These are phyloP conservation scores for Xanthoparmelia taractica DNA, from an alignment of 495 filamentous ascomycete species.

Conservation along the genomic window DNA sequence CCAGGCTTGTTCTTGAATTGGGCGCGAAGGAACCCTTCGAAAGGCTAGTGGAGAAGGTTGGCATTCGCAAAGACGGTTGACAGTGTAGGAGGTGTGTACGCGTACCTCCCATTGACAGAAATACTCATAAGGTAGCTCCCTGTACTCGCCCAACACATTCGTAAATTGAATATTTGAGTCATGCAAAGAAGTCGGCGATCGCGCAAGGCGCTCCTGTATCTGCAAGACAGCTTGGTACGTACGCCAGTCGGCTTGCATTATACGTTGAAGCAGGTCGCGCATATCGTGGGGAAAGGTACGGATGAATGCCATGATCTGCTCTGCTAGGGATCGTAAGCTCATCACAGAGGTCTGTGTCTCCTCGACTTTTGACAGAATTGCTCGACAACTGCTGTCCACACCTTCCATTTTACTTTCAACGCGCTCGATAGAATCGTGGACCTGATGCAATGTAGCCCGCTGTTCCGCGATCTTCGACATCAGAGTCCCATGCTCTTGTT, in stretches of 20 bases:
- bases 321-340: conserved; percentile 17
- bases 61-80: not conserved
- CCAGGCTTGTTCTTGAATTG: conserved; percentile 23
- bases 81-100: not conserved
- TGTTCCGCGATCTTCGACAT: conserved; percentile 18
- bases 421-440: not conserved
- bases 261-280: conserved; percentile 13
- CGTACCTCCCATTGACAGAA: conserved; percentile 29
- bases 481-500: conserved; percentile 9
- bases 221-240: conserved; percentile 23
- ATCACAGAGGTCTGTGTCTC: conserved; percentile 6
- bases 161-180: conserved; percentile 27
- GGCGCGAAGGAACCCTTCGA: conserved; percentile 24
- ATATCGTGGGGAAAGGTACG: conserved; percentile 23
- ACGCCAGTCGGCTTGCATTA: conserved; percentile 23
- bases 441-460: not conserved
- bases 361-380: conserved; percentile 17
- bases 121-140: conserved; percentile 24
- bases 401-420: conserved; percentile 1
- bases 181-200: conserved; percentile 9
- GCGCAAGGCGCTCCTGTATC: conserved; percentile 19
- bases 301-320: conserved; percentile 19
- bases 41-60: conserved; percentile 14
- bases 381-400: not conserved
- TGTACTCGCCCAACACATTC: conserved; percentile 24